Evolutionary conservation across 164 flowering plant genomes (phyloP), one percentile per base, ranked within the genome.

Genomic region (Taxillus chinensis): DNA sequence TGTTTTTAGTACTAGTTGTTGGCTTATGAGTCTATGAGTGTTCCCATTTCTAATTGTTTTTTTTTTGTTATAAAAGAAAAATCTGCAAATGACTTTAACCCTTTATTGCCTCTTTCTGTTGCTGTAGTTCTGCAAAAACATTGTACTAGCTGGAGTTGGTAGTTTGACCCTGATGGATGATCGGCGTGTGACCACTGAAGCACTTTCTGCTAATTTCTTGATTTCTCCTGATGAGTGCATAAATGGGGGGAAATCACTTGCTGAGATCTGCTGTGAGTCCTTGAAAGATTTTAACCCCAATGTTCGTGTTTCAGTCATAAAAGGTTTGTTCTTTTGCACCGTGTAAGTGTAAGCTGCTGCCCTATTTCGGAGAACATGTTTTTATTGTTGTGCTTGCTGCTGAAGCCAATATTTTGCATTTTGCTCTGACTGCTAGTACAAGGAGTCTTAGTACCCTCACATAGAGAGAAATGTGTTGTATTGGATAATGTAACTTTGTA

Each of bases 101-200:
- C 5, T 53, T 1, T 53, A 2, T 53, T 62, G 56, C 41, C 13
- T 5, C 4, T 40, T 48, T 11, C 49, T 38, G 5, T 13, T 17
- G n/a, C 56, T 71, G 73, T 75, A 95, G 99, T 89, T 95, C 68
- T 95, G 97, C 83, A 95, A 95, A 82, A 91, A 95, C 62, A 83
- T 95, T 79, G 90, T 91, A 43, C 72, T 91, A 40, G 97, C 99
- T 0, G 99, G 99, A 67, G 84, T 95, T 62, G 97, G 99, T 7
- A 95, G 99, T 74, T 64, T 95, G 78, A 89, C 96, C 5, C 62
- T 95, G 67, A 74, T 84, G 76, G 97, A 95, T 72, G 89, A 89
- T 69, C 74, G 95, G 17, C 39, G 58, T 7, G 91, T 81, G 62
- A 82, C 87, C 2, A 87, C 84, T 57, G 91, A 86, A 50, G 71